A percentile compares a stretch with the other conserved stretches of the same genome.
Evolutionary conservation across 2,329 filamentous ascomycete genomes (phyloP).

Genomic region (Ophiocordyceps sinensis): DNA sequence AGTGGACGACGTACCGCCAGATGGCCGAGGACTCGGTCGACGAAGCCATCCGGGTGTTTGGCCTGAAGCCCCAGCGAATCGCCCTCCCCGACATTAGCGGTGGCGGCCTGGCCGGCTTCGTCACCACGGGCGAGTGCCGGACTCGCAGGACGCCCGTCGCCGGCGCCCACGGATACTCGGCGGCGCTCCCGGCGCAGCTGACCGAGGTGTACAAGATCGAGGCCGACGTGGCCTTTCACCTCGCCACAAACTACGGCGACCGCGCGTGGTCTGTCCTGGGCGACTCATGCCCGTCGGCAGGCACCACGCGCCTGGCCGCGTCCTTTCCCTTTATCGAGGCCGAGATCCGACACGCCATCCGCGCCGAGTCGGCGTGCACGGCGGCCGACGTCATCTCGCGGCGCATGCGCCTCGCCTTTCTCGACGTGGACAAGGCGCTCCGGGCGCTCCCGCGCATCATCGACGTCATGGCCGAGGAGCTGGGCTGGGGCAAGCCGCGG

Average conservation of each 20-base stretch:
- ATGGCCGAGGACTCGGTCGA: slow-evolving; percentile 82
- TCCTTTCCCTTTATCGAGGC: slow-evolving; percentile 62
- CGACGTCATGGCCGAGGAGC: slow-evolving; percentile 57
- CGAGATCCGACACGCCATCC: slow-evolving; percentile 57
- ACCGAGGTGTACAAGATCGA: slow-evolving; percentile 21
- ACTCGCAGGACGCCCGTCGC: slow-evolving; percentile 61
- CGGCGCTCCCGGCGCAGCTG: slow-evolving; percentile 18
- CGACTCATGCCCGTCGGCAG: slow-evolving; percentile 17
- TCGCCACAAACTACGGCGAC: slow-evolving; percentile 27
- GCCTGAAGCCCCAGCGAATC: slow-evolving; percentile 37
- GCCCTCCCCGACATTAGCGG: slow-evolving; percentile 51
- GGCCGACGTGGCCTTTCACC: slow-evolving; percentile 25
- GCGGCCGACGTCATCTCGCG: slow-evolving; percentile 58
- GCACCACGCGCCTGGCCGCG: slow-evolving; percentile 44
- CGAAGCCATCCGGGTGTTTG: slow-evolving; percentile 55
- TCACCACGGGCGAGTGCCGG: slow-evolving; percentile 57
- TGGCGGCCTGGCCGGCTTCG: slow-evolving; percentile 28
- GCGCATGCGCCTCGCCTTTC: slow-evolving; percentile 58
- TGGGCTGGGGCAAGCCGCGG: slow-evolving; percentile 46
- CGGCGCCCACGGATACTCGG: slow-evolving; percentile 57
- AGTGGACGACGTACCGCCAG: slow-evolving; percentile 81
- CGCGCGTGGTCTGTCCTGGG: slow-evolving; percentile 56
- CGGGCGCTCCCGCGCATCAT: slow-evolving; percentile 55
- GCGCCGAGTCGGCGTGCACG: slow-evolving; percentile 59
- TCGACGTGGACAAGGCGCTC: slow-evolving; percentile 58